Evolutionary conservation across 257 asterid genomes (phyloP).

Genomic region (Nicotiana tomentosiformis): DNA sequence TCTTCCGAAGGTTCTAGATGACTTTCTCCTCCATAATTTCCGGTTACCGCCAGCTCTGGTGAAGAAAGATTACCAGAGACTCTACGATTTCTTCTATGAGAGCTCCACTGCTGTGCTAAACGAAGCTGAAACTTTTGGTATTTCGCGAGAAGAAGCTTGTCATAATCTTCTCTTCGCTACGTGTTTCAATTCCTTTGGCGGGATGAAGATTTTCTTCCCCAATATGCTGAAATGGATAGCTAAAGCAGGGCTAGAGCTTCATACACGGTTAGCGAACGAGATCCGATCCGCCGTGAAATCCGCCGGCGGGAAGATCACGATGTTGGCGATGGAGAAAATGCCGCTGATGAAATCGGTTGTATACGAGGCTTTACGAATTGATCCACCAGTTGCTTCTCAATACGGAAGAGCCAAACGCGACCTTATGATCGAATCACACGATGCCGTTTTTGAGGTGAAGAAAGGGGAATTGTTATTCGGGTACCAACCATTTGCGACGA

Average conservation of each 20-base stretch:
- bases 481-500: conserved; percentile 80
- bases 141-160: conserved; percentile 67
- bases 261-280: conserved; percentile 46
- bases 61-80: conserved; percentile 20
- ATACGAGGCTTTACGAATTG: conserved; percentile 65
- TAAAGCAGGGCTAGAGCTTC: conserved; percentile 53
- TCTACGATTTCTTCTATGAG: conserved; percentile 58
- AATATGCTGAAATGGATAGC: conserved; percentile 65
- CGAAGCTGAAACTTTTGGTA: conserved; percentile 50
- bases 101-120: conserved; percentile 36
- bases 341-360: conserved; percentile 70
- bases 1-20: conserved; percentile 29
- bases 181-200: conserved; percentile 82
- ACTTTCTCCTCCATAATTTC: conserved; percentile 28
- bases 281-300: conserved; percentile 48
- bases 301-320: conserved; percentile 41
- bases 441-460: conserved; percentile 49
- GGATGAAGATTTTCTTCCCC: conserved; percentile 73
- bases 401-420: conserved; percentile 61
- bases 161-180: conserved; percentile 70
- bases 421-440: conserved; percentile 66
- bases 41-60: conserved; percentile 17
- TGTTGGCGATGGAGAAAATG: conserved; percentile 63
- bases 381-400: conserved; percentile 83
- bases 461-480: conserved; percentile 71